Evolutionary conservation across 139 green algal genomes (phyloP).

Genomic region (Chlorella sp.): DNA sequence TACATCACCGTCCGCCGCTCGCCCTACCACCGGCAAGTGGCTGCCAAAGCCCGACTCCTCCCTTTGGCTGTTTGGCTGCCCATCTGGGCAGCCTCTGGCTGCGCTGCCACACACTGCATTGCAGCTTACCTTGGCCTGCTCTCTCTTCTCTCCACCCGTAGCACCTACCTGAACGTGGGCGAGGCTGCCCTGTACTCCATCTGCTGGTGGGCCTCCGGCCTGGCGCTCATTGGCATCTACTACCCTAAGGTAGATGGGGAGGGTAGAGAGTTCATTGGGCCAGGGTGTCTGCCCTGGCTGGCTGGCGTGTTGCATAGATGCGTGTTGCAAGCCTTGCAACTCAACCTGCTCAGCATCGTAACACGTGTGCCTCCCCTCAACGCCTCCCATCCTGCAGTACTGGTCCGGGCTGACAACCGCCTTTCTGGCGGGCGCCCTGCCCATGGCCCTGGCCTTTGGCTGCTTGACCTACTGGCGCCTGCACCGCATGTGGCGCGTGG

Average conservation of each 20-base stretch:
- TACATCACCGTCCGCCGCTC: constrained; percentile 8
- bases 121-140: neutral
- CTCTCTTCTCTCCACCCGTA: neutral
- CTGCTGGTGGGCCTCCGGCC: neutral
- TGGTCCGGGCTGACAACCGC: neutral
- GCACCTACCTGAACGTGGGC: constrained; percentile 1
- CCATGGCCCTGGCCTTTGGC: constrained; percentile 4
- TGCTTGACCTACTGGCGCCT: neutral
- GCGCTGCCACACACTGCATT: neutral
- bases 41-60: too few species aligned
- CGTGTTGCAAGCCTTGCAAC: too few species aligned
- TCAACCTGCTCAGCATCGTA: too few species aligned
- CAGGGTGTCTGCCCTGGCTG: too few species aligned
- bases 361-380: neutral
- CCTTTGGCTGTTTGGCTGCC: too few species aligned
- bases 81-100: too few species aligned
- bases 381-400: neutral
- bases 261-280: too few species aligned
- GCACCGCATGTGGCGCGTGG: constrained; percentile 17
- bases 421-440: constrained; percentile 8
- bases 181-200: constrained; percentile 6
- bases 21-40: neutral
- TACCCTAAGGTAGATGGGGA: neutral
- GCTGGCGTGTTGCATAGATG: too few species aligned
- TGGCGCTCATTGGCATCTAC: constrained; percentile 20